Percentiles rank a stretch among this genome's conserved stretches.
Conservation (phyloP, 2,329 filamentous ascomycete species). For the Cladosporium phlei region DNA sequence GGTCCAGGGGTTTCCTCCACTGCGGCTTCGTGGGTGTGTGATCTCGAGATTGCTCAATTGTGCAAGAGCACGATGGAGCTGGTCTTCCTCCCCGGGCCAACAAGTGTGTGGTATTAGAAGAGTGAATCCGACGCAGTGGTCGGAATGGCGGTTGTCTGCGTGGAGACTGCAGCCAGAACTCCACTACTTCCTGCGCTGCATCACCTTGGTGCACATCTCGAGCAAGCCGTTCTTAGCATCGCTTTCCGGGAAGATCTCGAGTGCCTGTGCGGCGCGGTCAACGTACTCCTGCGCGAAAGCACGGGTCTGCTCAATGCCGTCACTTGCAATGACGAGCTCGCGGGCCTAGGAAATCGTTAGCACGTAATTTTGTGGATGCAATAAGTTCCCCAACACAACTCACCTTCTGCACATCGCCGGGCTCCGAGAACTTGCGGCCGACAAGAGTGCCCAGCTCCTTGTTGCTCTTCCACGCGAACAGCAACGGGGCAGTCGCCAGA, state of each 20-base stretch:
- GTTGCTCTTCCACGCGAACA: slow-evolving; percentile 85
- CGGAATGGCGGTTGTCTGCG: too few species aligned
- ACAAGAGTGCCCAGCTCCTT: slow-evolving; percentile 81
- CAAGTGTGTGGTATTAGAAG: too few species aligned
- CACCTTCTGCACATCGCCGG: slow-evolving; percentile 82
- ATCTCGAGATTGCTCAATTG: too few species aligned
- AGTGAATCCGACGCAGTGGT: too few species aligned
- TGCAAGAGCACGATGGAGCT: too few species aligned
- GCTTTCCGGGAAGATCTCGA: slow-evolving; percentile 80
- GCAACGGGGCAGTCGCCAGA: slow-evolving; percentile 83
- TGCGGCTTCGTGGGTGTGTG: too few species aligned
- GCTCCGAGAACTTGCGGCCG: slow-evolving; percentile 77
- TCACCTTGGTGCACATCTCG: slow-evolving; percentile 90
- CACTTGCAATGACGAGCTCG: slow-evolving; percentile 73
- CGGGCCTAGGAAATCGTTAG: slow-evolving; percentile 61
- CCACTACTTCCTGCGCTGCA: slow-evolving; percentile 81
- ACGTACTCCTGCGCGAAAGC: slow-evolving; percentile 86
- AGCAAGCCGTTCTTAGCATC: slow-evolving; percentile 88
- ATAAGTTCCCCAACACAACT: slow-evolving; percentile 31
- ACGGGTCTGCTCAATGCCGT: slow-evolving; percentile 88
- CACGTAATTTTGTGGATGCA: not conserved
- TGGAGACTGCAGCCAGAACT: too few species aligned
- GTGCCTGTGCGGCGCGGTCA: slow-evolving; percentile 79
- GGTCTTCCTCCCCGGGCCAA: too few species aligned
- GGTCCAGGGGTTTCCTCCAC: too few species aligned